A percentile compares a stretch with the other conserved stretches of the same genome.
phyloP scores from a whole-genome alignment of 768 basidiomycete genomes.

The Coprinopsis sp. region DNA sequence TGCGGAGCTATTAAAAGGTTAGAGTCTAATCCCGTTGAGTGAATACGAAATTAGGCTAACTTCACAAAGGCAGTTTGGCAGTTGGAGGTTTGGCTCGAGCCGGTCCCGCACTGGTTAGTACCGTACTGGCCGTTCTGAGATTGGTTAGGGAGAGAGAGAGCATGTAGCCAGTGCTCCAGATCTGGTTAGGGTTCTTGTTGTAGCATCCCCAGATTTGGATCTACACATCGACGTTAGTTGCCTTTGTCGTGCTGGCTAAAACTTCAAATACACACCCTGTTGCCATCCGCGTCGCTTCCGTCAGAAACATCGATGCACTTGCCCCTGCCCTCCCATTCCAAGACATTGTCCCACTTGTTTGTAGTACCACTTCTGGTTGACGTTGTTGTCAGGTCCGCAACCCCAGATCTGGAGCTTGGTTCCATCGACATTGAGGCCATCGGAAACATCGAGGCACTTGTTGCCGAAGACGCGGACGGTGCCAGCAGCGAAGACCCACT shows the following conservation, averaged over 20 bases:
- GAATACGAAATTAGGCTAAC: slow-evolving; percentile 18
- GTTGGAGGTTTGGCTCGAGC: slow-evolving; percentile 49
- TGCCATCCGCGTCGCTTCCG: slow-evolving; percentile 38
- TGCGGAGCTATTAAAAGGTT: slow-evolving; percentile 34
- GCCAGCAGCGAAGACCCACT: slow-evolving; percentile 44
- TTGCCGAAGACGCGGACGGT: slow-evolving; percentile 38
- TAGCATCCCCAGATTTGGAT: slow-evolving; percentile 45
- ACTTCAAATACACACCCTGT: slow-evolving; percentile 26
- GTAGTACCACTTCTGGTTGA: slow-evolving; percentile 45
- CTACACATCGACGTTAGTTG: slow-evolving; percentile 20
- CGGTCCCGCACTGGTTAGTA: slow-evolving; percentile 63
- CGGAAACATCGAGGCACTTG: slow-evolving; percentile 46
- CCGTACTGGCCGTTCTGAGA: slow-evolving; percentile 61
- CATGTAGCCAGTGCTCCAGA: slow-evolving; percentile 50
- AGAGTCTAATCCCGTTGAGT: slow-evolving; percentile 16
- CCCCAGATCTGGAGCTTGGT: slow-evolving; percentile 49
- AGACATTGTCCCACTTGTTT: slow-evolving; percentile 37
- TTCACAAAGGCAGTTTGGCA: slow-evolving; percentile 73
- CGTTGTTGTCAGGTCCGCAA: slow-evolving; percentile 36
- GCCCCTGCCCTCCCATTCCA: slow-evolving; percentile 44
- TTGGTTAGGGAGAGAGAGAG: slow-evolving; percentile 36
- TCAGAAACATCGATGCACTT: slow-evolving; percentile 47
- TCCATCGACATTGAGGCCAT: slow-evolving; percentile 39
- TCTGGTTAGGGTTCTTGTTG: slow-evolving; percentile 40
- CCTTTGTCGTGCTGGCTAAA: background rate